phyloP scores from a whole-genome alignment of 352 stramenopile species.

The Globisporangium cystogenes region DNA sequence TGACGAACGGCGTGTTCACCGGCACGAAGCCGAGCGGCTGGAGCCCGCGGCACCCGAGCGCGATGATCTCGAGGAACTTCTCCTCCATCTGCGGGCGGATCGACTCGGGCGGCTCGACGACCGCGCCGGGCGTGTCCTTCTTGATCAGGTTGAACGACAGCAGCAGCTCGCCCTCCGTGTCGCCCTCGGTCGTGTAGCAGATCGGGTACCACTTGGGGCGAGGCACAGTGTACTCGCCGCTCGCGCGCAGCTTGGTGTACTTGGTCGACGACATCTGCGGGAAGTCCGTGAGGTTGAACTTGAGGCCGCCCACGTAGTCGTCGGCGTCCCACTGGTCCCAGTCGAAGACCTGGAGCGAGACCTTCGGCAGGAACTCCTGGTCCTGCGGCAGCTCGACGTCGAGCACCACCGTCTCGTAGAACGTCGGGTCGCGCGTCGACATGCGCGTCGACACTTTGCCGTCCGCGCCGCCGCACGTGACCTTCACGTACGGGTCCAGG shows the following conservation, averaged over 20 bases:
- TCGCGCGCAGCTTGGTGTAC: constrained; percentile 46
- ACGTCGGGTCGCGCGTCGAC: constrained; percentile 74
- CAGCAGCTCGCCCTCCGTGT: constrained; percentile 72
- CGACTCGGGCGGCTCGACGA: constrained; percentile 51
- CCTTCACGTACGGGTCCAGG: constrained; percentile 80
- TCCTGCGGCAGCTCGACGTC: constrained; percentile 72
- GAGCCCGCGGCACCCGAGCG: constrained; percentile 69
- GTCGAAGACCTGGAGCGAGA: constrained; percentile 73
- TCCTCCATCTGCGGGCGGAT: constrained; percentile 59
- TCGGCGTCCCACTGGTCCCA: constrained; percentile 69
- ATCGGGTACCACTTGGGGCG: constrained; percentile 74
- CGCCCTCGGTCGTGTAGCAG: constrained; percentile 42
- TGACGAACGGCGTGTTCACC: constrained; percentile 78
- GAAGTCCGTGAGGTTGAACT: constrained; percentile 57
- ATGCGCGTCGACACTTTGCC: constrained; percentile 50
- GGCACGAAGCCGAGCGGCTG: constrained; percentile 78
- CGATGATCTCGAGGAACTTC: constrained; percentile 77
- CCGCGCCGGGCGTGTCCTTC: constrained; percentile 51
- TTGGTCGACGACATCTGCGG: constrained; percentile 44
- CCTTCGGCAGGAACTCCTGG: constrained; percentile 53
- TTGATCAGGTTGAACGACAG: constrained; percentile 73
- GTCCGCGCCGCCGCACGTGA: constrained; percentile 74
- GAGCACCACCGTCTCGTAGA: constrained; percentile 79
- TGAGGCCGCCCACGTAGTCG: constrained; percentile 61
- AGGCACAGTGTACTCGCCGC: constrained; percentile 46